Conservation (phyloP, 2,329 filamentous ascomycete genomes). For the Pyrenochaeta sp. region DNA sequence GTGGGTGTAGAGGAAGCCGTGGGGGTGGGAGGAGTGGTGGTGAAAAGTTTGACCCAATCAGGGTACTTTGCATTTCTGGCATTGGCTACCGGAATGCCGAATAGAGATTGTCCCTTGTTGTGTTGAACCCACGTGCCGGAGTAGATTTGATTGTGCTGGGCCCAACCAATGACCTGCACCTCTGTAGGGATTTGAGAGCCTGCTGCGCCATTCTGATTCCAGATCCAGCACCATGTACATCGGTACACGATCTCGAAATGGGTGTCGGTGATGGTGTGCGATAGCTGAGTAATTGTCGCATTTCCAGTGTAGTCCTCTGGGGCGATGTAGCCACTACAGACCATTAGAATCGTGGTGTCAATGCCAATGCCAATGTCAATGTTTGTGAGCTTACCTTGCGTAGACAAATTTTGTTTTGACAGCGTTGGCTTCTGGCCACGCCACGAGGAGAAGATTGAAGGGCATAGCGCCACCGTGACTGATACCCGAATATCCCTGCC, state of each 20-base stretch:
- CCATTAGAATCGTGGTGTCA: conserved; percentile 16
- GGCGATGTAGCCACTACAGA: conserved; percentile 62
- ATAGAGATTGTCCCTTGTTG: conserved; percentile 64
- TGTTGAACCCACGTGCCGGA: conserved; percentile 59
- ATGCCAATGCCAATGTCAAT: neutral
- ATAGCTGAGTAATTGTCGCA: conserved; percentile 69
- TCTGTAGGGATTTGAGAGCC: conserved; percentile 50
- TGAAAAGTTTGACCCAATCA: conserved; percentile 51
- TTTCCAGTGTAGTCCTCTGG: conserved; percentile 69
- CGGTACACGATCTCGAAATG: conserved; percentile 71
- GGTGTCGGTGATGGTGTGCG: conserved; percentile 64
- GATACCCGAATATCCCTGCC: conserved; percentile 49
- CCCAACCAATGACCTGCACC: conserved; percentile 63
- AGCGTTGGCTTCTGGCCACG: conserved; percentile 35
- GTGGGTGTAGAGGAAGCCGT: conserved; percentile 33
- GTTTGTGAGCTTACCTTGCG: conserved; percentile 32
- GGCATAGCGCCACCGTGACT: conserved; percentile 49
- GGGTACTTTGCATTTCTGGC: conserved; percentile 57
- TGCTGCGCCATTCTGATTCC: conserved; percentile 53
- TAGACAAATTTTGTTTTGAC: conserved; percentile 46
- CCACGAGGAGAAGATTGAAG: conserved; percentile 44
- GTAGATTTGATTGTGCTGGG: conserved; percentile 56
- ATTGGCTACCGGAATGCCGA: conserved; percentile 55
- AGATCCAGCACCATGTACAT: conserved; percentile 62
- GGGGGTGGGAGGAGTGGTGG: conserved; percentile 32